Percentiles rank a stretch among this genome's conserved stretches.
phyloP scores from a whole-genome alignment of 352 stramenopile genomes.

The Thalassiosira livingstoniorum region DNA sequence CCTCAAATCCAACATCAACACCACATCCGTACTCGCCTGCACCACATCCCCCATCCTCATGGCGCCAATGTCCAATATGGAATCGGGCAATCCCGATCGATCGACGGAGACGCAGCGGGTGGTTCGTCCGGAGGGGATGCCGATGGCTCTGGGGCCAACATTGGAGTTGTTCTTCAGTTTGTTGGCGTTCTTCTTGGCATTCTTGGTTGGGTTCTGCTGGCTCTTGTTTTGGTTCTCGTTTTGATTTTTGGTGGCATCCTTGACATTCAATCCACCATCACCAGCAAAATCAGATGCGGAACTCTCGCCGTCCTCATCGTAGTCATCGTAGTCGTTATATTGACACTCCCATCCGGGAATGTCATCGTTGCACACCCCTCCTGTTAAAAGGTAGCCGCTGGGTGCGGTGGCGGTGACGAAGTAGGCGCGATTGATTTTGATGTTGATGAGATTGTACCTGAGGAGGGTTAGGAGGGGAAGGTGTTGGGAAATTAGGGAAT shows the following conservation, averaged over 20 bases:
- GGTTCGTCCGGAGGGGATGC: conserved; percentile 24
- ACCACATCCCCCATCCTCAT: conserved; percentile 21
- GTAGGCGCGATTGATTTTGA: conserved; percentile 32
- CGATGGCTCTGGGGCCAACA: not conserved
- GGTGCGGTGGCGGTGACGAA: conserved; percentile 22
- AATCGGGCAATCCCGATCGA: conserved; percentile 8
- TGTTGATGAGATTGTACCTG: conserved; percentile 38
- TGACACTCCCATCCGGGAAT: conserved; percentile 24
- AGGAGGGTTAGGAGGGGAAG: not conserved
- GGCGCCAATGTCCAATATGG: conserved; percentile 26
- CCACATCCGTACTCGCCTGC: conserved; percentile 24
- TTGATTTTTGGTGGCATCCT: not conserved
- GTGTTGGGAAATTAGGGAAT: not conserved
- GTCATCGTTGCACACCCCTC: conserved; percentile 37
- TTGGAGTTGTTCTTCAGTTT: not conserved
- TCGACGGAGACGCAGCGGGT: conserved; percentile 35
- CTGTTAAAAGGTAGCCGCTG: conserved; percentile 35
- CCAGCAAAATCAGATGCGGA: not conserved
- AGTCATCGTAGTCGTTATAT: not conserved
- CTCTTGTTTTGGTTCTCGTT: not conserved
- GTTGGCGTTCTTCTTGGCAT: not conserved
- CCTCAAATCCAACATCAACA: conserved; percentile 39
- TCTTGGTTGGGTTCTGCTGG: too few species aligned
- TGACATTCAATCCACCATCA: not conserved
- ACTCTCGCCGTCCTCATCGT: not conserved